Conservation (phyloP, 306 rosid species). For the Trifolium dubium region DNA sequence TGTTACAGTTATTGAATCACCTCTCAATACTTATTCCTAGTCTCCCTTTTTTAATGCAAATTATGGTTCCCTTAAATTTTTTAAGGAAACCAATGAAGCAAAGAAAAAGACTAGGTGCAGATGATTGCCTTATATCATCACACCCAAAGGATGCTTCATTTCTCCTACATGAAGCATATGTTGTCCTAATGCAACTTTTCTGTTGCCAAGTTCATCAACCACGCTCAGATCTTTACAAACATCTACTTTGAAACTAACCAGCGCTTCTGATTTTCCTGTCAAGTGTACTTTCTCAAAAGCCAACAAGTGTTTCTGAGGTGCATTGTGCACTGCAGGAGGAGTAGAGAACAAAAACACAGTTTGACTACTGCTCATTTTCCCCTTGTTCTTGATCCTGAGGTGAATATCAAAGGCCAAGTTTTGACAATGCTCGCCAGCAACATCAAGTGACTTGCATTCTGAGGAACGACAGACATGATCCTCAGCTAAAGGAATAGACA, state of each 20-base stretch:
- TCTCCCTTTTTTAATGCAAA: neutral
- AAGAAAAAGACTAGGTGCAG: constrained; percentile 17
- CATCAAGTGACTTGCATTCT: constrained; percentile 68
- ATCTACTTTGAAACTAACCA: constrained; percentile 74
- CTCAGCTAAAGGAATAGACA: constrained; percentile 62
- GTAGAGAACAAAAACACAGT: constrained; percentile 72
- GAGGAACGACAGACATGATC: constrained; percentile 66
- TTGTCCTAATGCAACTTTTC: constrained; percentile 77
- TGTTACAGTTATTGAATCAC: constrained; percentile 32
- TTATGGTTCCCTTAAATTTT: constrained; percentile 25
- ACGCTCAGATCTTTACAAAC: constrained; percentile 88
- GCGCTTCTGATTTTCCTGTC: constrained; percentile 49
- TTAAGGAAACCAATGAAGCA: constrained; percentile 29
- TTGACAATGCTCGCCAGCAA: constrained; percentile 56
- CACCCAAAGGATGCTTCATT: constrained; percentile 67
- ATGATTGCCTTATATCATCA: constrained; percentile 70
- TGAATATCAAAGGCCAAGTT: constrained; percentile 67
- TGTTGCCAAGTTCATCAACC: constrained; percentile 83
- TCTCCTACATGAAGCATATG: constrained; percentile 84
- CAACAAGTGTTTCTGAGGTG: constrained; percentile 80
- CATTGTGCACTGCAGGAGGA: constrained; percentile 78
- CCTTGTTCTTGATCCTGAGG: constrained; percentile 70
- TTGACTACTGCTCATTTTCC: constrained; percentile 59
- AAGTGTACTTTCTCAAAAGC: constrained; percentile 74
- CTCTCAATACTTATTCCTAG: constrained; percentile 27